Percentiles rank a stretch among this genome's conserved stretches.
Conservation (phyloP, 139 green algal genomes). For the Nannochloris sp. region DNA sequence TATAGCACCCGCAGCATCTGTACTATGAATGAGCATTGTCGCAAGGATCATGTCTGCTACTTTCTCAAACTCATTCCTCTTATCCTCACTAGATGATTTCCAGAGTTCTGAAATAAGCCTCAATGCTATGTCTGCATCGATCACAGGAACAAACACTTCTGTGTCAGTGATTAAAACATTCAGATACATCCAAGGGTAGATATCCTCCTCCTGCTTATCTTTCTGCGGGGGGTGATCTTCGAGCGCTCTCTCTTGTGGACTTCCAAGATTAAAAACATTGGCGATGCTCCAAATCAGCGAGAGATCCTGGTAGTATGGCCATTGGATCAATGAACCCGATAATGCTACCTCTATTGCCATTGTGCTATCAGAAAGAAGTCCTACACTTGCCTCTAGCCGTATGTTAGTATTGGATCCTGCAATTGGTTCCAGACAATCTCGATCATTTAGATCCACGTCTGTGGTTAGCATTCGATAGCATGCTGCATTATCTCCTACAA, state of each 20-base stretch:
- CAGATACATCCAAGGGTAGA: conserved; percentile 64
- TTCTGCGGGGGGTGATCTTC: neutral
- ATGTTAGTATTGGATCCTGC: conserved; percentile 13
- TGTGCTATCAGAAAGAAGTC: conserved; percentile 45
- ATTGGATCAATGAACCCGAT: conserved; percentile 47
- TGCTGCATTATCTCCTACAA: conserved; percentile 6
- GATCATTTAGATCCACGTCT: neutral
- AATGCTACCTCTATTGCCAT: conserved; percentile 46
- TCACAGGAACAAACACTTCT: conserved; percentile 32
- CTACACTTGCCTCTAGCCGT: conserved; percentile 28
- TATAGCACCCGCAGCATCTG: conserved; percentile 11
- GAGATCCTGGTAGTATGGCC: conserved; percentile 69
- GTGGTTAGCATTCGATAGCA: neutral
- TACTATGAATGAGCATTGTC: conserved; percentile 16
- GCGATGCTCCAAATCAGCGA: conserved; percentile 47
- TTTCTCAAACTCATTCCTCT: conserved; percentile 27
- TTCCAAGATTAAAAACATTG: conserved; percentile 48
- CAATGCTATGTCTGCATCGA: conserved; percentile 10
- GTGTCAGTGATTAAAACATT: conserved; percentile 59
- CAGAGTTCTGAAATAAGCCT: conserved; percentile 19
- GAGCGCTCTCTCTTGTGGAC: conserved; percentile 13
- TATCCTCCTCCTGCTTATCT: conserved; percentile 19
- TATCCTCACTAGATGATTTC: conserved; percentile 1
- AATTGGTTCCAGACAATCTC: neutral
- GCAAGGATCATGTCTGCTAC: conserved; percentile 39